These are phyloP conservation scores for Ascochyta viciae-villosae DNA, from an alignment of 2,329 filamentous ascomycete species.

Conservation along the genomic window DNA sequence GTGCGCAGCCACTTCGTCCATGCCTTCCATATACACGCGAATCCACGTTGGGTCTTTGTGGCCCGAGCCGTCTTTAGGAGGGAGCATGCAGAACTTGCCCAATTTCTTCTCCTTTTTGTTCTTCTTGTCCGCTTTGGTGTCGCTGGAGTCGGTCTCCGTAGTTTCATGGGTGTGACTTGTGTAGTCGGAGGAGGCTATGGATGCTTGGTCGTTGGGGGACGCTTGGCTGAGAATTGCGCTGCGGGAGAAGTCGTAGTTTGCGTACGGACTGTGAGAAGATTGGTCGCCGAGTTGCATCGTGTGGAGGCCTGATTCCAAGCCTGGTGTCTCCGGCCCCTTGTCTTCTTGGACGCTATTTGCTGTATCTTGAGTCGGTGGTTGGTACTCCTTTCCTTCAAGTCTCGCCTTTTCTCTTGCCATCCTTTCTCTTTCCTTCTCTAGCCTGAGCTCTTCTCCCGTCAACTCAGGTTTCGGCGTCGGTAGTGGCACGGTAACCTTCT, in stretches of 20 bases:
- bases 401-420: slow-evolving; percentile 14
- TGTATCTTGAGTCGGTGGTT: slow-evolving; percentile 28
- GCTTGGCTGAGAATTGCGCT: slow-evolving; percentile 40
- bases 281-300: slow-evolving; percentile 28
- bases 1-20: slow-evolving; percentile 87
- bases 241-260: slow-evolving; percentile 40
- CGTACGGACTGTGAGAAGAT: slow-evolving; percentile 27
- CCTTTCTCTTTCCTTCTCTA: slow-evolving; percentile 32
- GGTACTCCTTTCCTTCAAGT: slow-evolving; percentile 25
- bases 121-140: slow-evolving; percentile 6
- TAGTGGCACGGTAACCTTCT: slow-evolving; percentile 37
- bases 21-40: slow-evolving; percentile 78
- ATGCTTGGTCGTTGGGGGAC: slow-evolving; percentile 32
- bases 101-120: slow-evolving; percentile 58
- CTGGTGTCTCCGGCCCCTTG: slow-evolving; percentile 17
- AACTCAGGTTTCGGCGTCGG: slow-evolving; percentile 30
- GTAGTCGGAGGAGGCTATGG: slow-evolving; percentile 28
- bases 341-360: slow-evolving; percentile 3
- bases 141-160: slow-evolving; percentile 1
- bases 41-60: slow-evolving; percentile 76
- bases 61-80: slow-evolving; percentile 63
- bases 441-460: slow-evolving; percentile 27
- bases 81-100: slow-evolving; percentile 81
- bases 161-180: slow-evolving; percentile 32
- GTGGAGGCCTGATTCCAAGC: slow-evolving; percentile 32